phyloP scores from a whole-genome alignment of 805 yeast genomes.

The Metschnikowia chrysomelidarum region DNA sequence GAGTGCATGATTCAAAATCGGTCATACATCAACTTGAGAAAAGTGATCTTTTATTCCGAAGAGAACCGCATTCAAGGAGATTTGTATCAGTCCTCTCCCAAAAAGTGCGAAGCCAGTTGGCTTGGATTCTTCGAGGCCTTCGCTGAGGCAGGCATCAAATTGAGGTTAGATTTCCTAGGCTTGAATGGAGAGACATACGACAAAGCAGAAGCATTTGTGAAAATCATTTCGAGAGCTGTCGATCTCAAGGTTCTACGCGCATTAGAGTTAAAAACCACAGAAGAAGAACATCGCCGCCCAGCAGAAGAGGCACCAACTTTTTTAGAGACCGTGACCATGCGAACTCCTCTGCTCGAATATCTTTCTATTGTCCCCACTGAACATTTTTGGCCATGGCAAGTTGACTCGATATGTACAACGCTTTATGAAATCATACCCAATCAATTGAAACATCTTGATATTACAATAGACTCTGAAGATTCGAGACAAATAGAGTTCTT shows the following conservation, averaged over 20 bases:
- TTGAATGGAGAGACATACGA: conserved; percentile 25
- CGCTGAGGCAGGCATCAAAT: not conserved
- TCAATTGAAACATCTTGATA: conserved; percentile 8
- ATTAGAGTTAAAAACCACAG: conserved; percentile 20
- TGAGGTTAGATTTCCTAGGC: conserved; percentile 14
- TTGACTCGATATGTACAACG: conserved; percentile 2
- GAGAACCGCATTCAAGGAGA: conserved; percentile 17
- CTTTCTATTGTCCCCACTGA: conserved; percentile 12
- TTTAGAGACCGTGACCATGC: conserved; percentile 10
- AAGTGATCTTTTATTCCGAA: conserved; percentile 19
- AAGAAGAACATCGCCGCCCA: conserved; percentile 22
- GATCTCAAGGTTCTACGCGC: conserved; percentile 16
- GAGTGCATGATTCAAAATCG: conserved; percentile 2
- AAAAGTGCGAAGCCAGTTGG: conserved; percentile 25
- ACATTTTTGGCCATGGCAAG: conserved; percentile 16
- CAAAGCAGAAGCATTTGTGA: conserved; percentile 12
- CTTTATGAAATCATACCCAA: conserved; percentile 8
- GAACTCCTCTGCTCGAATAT: conserved; percentile 8
- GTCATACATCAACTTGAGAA: conserved; percentile 6
- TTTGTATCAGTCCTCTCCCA: not conserved
- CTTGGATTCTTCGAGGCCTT: conserved; percentile 18
- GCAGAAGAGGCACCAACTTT: conserved; percentile 6
- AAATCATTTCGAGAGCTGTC: conserved; percentile 12
- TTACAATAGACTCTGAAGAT: conserved; percentile 10
- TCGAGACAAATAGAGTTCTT: conserved; percentile 5